Conservation (phyloP, 495 filamentous ascomycete species). For the Lophium mytilinum region DNA sequence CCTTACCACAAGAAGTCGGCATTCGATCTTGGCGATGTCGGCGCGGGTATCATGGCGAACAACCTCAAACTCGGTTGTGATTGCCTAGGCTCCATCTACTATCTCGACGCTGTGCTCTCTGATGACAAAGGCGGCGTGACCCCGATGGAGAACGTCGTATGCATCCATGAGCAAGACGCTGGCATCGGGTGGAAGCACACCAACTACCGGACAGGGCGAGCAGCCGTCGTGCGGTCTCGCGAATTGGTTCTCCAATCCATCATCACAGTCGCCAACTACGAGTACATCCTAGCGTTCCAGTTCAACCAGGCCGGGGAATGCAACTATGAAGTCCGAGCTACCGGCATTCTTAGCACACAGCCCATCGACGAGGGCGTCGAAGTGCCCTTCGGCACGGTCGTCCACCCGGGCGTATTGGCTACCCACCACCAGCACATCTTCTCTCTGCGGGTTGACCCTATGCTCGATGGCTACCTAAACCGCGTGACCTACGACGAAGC, state of each 20-base stretch:
- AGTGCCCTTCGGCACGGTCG: slow-evolving; percentile 73
- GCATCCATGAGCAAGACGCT: slow-evolving; percentile 67
- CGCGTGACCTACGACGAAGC: slow-evolving; percentile 65
- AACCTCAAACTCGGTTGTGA: slow-evolving; percentile 50
- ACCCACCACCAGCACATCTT: slow-evolving; percentile 85
- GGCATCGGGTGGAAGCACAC: slow-evolving; percentile 79
- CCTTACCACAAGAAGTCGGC: slow-evolving; percentile 72
- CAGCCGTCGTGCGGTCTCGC: slow-evolving; percentile 57
- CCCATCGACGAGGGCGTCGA: slow-evolving; percentile 64
- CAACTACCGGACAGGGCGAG: slow-evolving; percentile 64
- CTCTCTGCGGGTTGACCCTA: slow-evolving; percentile 76
- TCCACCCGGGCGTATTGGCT: slow-evolving; percentile 76
- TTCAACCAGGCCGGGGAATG: slow-evolving; percentile 81
- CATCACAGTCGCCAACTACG: slow-evolving; percentile 57
- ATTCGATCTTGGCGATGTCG: slow-evolving; percentile 72
- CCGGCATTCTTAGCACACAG: slow-evolving; percentile 76
- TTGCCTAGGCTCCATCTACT: slow-evolving; percentile 64
- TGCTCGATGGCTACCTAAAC: slow-evolving; percentile 67
- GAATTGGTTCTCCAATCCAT: slow-evolving; percentile 63
- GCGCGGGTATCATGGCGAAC: slow-evolving; percentile 66
- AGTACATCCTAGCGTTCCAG: slow-evolving; percentile 70
- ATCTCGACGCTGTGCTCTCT: slow-evolving; percentile 52
- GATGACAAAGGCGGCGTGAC: slow-evolving; percentile 50
- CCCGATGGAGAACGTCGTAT: slow-evolving; percentile 63
- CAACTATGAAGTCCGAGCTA: slow-evolving; percentile 69